phyloP scores from a whole-genome alignment of 2,329 filamentous ascomycete species.

The Fusarium heterosporum region DNA sequence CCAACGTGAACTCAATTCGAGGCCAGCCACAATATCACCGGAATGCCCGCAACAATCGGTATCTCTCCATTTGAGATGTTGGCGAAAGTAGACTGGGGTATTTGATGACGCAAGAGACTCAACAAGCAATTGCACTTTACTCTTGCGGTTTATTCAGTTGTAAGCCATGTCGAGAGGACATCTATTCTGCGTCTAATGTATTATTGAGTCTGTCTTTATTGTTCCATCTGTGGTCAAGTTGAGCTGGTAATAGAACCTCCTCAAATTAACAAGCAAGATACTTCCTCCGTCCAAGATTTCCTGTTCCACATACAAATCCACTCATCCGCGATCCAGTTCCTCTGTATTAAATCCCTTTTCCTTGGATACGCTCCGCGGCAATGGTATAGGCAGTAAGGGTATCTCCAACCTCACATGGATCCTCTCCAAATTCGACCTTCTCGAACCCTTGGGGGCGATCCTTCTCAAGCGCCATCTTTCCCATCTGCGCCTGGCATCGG shows the following conservation, averaged over 20 bases:
- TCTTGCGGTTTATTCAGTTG: not conserved
- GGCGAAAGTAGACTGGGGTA: not conserved
- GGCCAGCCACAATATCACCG: slow-evolving; percentile 2
- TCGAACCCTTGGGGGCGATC: slow-evolving; percentile 51
- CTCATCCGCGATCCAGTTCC: not conserved
- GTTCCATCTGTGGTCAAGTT: not conserved
- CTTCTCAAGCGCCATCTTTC: slow-evolving; percentile 55
- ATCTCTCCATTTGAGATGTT: not conserved
- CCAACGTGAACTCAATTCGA: slow-evolving; percentile 1
- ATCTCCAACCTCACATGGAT: slow-evolving; percentile 55
- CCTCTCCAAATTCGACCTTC: slow-evolving; percentile 54
- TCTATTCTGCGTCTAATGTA: slow-evolving; percentile 4
- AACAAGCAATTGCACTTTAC: not conserved
- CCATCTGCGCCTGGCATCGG: slow-evolving; percentile 65
- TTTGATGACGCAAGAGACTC: not conserved
- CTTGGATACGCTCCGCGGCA: slow-evolving; percentile 51
- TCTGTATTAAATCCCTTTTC: slow-evolving; percentile 45
- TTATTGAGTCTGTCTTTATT: slow-evolving; percentile 16
- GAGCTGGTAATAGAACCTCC: not conserved
- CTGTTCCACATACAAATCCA: not conserved
- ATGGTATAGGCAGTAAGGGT: slow-evolving; percentile 48
- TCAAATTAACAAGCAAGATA: slow-evolving; percentile 11
- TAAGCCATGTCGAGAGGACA: not conserved
- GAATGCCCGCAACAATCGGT: slow-evolving; percentile 2
- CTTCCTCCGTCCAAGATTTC: slow-evolving; percentile 5